Evolutionary conservation across 164 flowering plant species (phyloP).

Genomic region (Berberis vulgaris): DNA sequence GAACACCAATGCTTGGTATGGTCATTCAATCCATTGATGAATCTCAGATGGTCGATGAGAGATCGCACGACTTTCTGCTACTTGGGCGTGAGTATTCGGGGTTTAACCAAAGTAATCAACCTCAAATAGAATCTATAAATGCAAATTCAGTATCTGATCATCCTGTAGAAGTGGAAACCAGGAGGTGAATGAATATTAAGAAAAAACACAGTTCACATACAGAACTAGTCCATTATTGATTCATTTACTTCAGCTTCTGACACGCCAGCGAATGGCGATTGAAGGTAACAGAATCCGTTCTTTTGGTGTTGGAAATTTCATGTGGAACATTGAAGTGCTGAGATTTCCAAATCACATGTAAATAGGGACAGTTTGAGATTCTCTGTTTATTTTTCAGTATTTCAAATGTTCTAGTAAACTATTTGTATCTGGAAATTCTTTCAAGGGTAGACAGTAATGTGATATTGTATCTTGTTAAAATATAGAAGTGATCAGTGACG

Average conservation of each 20-base stretch:
- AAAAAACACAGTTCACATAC: background rate
- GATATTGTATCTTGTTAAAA: no score
- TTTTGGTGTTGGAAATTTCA: background rate
- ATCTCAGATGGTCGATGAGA: constrained; percentile 23
- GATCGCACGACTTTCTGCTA: constrained; percentile 34
- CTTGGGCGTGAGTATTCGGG: constrained; percentile 24
- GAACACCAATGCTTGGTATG: constrained; percentile 13
- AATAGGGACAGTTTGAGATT: background rate
- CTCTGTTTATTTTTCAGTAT: background rate
- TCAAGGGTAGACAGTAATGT: background rate
- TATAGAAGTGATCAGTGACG: no score
- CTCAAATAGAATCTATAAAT: constrained; percentile 14
- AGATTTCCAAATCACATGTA: background rate
- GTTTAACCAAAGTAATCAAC: constrained; percentile 17
- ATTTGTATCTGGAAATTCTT: background rate
- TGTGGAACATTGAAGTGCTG: background rate
- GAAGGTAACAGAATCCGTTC: background rate
- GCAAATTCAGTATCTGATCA: constrained; percentile 11
- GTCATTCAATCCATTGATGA: constrained; percentile 17
- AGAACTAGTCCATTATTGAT: background rate
- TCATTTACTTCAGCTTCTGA: background rate
- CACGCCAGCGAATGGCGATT: background rate
- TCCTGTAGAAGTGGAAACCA: constrained; percentile 18
- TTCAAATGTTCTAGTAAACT: background rate
- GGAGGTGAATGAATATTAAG: constrained; percentile 8